Percentiles rank a stretch among this genome's conserved stretches.
Conservation (phyloP, 208 protist species). For the Crithidia bombi region DNA sequence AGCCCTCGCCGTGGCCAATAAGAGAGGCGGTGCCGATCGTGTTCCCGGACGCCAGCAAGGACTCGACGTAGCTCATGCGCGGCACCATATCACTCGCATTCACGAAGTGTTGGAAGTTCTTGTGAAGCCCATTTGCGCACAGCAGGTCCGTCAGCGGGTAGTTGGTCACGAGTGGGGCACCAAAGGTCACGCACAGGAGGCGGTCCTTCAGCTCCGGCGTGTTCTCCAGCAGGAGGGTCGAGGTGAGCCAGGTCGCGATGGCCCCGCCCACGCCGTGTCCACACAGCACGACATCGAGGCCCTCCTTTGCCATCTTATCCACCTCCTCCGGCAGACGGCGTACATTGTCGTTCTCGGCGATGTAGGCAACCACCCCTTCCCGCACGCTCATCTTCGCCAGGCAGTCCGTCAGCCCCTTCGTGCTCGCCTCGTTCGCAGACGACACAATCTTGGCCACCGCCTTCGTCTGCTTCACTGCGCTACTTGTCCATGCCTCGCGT, state of each 20-base stretch:
- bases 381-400: constrained; percentile 27
- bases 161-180: constrained; percentile 42
- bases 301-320: constrained; percentile 29
- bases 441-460: constrained; percentile 33
- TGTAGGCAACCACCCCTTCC: constrained; percentile 20
- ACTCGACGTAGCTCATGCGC: constrained; percentile 33
- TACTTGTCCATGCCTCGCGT: constrained; percentile 45
- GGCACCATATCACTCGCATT: constrained; percentile 53
- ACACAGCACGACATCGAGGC: constrained; percentile 45
- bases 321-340: constrained; percentile 22
- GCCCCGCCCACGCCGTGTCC: constrained; percentile 51
- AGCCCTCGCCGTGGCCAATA: constrained; percentile 1
- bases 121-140: neutral
- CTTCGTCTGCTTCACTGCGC: neutral
- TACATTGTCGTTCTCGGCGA: constrained; percentile 23
- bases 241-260: constrained; percentile 31
- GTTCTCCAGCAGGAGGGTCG: constrained; percentile 43
- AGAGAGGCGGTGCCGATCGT: constrained; percentile 21
- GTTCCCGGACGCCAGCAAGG: constrained; percentile 36
- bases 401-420: neutral
- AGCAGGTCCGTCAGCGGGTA: constrained; percentile 35
- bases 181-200: constrained; percentile 55
- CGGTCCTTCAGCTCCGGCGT: constrained; percentile 28
- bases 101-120: constrained; percentile 52
- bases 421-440: constrained; percentile 8